Evolutionary conservation across 495 filamentous ascomycete species (phyloP).

Genomic region (Bombardia bombarda): DNA sequence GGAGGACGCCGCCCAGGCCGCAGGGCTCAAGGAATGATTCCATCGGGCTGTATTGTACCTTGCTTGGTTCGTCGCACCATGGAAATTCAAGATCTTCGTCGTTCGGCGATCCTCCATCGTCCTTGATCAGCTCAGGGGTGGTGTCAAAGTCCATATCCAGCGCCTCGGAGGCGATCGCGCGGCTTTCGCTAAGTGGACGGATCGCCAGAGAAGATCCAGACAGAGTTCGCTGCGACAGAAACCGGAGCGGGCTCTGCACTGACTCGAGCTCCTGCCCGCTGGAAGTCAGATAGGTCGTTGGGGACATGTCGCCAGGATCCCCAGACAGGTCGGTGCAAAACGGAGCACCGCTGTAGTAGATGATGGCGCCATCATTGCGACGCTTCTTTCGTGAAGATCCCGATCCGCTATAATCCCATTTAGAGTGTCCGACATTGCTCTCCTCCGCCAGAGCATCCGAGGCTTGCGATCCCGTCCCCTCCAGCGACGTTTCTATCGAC

Average conservation of each 20-base stretch:
- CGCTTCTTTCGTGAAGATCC: conserved; percentile 34
- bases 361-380: conserved; percentile 61
- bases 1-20: conserved; percentile 56
- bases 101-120: conserved; percentile 17
- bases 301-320: conserved; percentile 39
- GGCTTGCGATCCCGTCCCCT: conserved; percentile 25
- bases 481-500: conserved; percentile 34
- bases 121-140: conserved; percentile 13
- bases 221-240: conserved; percentile 14
- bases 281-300: conserved; percentile 31
- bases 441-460: conserved; percentile 22
- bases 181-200: conserved; percentile 32
- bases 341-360: conserved; percentile 65
- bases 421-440: conserved; percentile 30
- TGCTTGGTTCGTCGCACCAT: conserved; percentile 26
- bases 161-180: conserved; percentile 5
- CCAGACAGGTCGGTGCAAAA: conserved; percentile 73
- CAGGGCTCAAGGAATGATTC: conserved; percentile 52
- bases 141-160: conserved; percentile 10
- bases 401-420: conserved; percentile 34
- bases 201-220: conserved; percentile 38
- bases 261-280: conserved; percentile 18
- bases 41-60: conserved; percentile 23
- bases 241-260: conserved; percentile 1
- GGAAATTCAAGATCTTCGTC: conserved; percentile 27